phyloP scores from a whole-genome alignment of 495 filamentous ascomycete species.

The Talaromyces stipitatus region DNA sequence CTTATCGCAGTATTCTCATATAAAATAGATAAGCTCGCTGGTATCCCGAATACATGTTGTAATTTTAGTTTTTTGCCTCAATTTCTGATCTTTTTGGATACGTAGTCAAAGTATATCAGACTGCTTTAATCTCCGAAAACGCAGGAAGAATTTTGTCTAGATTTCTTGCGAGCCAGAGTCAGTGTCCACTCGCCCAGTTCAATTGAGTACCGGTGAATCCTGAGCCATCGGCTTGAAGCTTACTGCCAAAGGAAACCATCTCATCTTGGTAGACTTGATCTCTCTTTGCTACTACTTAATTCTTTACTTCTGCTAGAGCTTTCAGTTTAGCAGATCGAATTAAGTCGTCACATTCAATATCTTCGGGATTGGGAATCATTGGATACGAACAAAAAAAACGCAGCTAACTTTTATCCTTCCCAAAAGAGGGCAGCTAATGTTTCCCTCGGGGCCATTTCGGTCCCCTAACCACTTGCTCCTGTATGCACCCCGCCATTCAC shows the following conservation, averaged over 20 bases:
- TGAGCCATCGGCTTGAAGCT: too few relatives aligned
- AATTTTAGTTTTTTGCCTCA: not conserved
- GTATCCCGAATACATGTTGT: not conserved
- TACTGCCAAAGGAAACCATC: too few relatives aligned
- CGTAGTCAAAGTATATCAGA: not conserved
- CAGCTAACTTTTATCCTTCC: not conserved
- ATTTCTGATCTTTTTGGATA: not conserved
- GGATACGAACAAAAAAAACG: not conserved
- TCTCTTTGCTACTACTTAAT: too few relatives aligned
- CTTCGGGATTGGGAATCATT: not conserved
- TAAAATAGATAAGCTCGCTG: not conserved
- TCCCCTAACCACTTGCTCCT: constrained; percentile 1
- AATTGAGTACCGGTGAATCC: not conserved
- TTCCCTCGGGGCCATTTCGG: constrained; percentile 5
- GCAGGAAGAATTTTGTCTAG: not conserved
- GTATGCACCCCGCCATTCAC: constrained; percentile 3
- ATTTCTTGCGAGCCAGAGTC: not conserved
- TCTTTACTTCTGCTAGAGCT: too few relatives aligned
- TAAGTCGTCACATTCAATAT: not conserved
- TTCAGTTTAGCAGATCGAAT: not conserved
- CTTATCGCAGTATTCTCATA: not conserved
- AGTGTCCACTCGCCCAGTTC: not conserved
- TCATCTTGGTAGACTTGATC: too few relatives aligned
- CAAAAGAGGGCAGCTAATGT: constrained; percentile 6
- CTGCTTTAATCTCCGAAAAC: not conserved